Base-by-base conservation (phyloP, 2,329 filamentous ascomycete genomes). In the Tolypocladium guangdongense region DNA sequence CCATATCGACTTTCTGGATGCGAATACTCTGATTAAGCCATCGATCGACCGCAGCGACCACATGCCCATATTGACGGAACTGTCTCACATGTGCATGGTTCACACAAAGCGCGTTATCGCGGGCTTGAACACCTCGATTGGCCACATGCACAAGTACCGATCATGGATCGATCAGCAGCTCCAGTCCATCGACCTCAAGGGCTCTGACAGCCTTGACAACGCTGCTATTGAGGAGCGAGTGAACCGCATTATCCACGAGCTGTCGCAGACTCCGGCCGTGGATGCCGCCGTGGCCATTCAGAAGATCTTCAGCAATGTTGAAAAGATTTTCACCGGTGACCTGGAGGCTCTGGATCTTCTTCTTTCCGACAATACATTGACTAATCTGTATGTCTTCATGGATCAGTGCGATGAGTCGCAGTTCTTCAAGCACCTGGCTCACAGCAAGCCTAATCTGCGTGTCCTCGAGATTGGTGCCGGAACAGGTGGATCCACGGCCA, bases 391-490 rank as follows among this genome's bases (percentile, higher is more conserved):
- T 30, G 41, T 30, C 8, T 30, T 45, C 16, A 45, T 45, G 41
- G 41, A 45, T 30, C 41, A 45, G 16, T 45, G 41, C 18, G 43
- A 46, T 27, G 24, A 30, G 43, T 46, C 43, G 27, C 43, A 45
- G 4, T 57, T 50, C 37, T 45, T 54, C 56, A 11, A 57, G 55
- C 22, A 63, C 54, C 8, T 61, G 49, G 33, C 59, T 50, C 20
- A 63, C 59, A 60, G 58, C 4, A 59, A 57, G 5, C 58, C 59
- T 1, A 55, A 59, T 12, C 57, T 73, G 14, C 61, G 64, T 3
- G 63, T 74, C 32, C 60, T 74, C 1, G 71, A 74, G 54, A 63
- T 74, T 37, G 72, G 71, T 3, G 69, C 67, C 10, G 70, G 70
- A 1, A 72, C 65, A 0, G 69, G 69, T 4, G 24, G 43, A 16